phyloP scores from a whole-genome alignment of 1,139 yeast species.

The Starmera stellimalicola region DNA sequence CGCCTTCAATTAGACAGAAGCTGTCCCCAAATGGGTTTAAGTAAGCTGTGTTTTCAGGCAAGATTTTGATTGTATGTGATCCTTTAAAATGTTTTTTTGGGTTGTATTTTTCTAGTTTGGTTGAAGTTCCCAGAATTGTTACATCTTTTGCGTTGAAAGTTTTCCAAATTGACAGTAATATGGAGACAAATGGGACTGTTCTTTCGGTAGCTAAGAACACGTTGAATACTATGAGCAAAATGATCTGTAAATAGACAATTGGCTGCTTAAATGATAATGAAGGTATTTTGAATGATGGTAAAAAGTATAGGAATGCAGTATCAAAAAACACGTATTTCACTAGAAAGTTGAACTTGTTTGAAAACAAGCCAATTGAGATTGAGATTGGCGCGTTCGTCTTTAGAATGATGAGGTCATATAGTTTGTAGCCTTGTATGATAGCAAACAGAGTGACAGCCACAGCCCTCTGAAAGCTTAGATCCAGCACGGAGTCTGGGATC shows the following conservation, averaged over 20 bases:
- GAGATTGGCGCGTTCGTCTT: slow-evolving; percentile 21
- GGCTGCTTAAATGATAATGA: slow-evolving; percentile 44
- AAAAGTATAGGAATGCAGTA: slow-evolving; percentile 53
- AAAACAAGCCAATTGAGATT: slow-evolving; percentile 27
- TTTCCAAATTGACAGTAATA: slow-evolving; percentile 38
- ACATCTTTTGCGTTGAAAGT: slow-evolving; percentile 48
- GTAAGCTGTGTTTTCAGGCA: slow-evolving; percentile 86
- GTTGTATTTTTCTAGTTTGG: slow-evolving; percentile 34
- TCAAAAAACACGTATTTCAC: slow-evolving; percentile 69
- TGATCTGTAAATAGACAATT: slow-evolving; percentile 27
- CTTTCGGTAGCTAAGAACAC: slow-evolving; percentile 28
- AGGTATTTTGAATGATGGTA: slow-evolving; percentile 73
- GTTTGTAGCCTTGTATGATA: slow-evolving; percentile 71
- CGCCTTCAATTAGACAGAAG: slow-evolving; percentile 47
- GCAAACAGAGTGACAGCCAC: slow-evolving; percentile 57
- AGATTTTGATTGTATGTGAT: slow-evolving; percentile 70
- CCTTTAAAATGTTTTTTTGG: slow-evolving; percentile 76
- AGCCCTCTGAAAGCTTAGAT: slow-evolving; percentile 74
- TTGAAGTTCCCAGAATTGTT: slow-evolving; percentile 50
- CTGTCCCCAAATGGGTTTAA: slow-evolving; percentile 67
- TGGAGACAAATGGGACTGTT: slow-evolving; percentile 39
- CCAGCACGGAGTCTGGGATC: slow-evolving; percentile 50
- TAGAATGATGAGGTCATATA: slow-evolving; percentile 53
- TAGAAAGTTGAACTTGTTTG: slow-evolving; percentile 48
- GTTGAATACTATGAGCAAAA: slow-evolving; percentile 26